Evolutionary conservation across 1,139 yeast species (phyloP).

Genomic region (Lodderomyces beijingensis): DNA sequence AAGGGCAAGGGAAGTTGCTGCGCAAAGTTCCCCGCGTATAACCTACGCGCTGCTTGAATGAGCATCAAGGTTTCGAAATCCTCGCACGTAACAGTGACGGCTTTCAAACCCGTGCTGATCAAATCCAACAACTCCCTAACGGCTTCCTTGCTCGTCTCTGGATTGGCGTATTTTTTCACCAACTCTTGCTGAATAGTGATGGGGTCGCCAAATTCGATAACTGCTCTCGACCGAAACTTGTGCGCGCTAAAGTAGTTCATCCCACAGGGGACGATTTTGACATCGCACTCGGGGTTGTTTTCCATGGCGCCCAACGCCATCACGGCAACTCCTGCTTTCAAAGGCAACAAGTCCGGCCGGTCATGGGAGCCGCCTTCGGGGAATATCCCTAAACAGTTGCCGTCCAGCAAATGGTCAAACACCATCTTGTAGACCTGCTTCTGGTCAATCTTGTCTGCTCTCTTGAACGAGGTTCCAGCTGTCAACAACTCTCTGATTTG

Average conservation of each 20-base stretch:
- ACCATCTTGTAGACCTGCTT: conserved; percentile 76
- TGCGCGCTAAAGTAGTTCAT: conserved; percentile 97
- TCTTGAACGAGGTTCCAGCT: conserved; percentile 60
- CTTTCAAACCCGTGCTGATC: conserved; percentile 71
- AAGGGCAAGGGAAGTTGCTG: conserved; percentile 73
- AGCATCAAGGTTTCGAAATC: conserved; percentile 92
- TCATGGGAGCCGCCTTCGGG: conserved; percentile 99
- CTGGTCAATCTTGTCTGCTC: conserved; percentile 84
- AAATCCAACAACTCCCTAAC: conserved; percentile 66
- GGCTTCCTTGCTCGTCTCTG: conserved; percentile 58
- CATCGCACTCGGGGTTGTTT: conserved; percentile 62
- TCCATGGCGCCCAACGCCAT: conserved; percentile 96
- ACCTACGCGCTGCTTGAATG: conserved; percentile 87
- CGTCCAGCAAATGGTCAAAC: conserved; percentile 72
- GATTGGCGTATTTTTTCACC: conserved; percentile 58
- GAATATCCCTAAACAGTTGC: conserved; percentile 88
- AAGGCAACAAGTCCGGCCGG: conserved; percentile 81
- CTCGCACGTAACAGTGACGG: conserved; percentile 88
- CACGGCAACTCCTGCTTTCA: conserved; percentile 96
- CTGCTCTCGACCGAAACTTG: conserved; percentile 91
- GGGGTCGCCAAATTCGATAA: conserved; percentile 90
- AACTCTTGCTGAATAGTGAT: conserved; percentile 63
- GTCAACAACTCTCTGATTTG: conserved; percentile 38
- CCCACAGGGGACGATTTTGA: conserved; percentile 91
- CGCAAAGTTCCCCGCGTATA: conserved; percentile 73